These are phyloP conservation scores for Tulasnella sp. DNA, from an alignment of 768 basidiomycete species.

Conservation along the genomic window DNA sequence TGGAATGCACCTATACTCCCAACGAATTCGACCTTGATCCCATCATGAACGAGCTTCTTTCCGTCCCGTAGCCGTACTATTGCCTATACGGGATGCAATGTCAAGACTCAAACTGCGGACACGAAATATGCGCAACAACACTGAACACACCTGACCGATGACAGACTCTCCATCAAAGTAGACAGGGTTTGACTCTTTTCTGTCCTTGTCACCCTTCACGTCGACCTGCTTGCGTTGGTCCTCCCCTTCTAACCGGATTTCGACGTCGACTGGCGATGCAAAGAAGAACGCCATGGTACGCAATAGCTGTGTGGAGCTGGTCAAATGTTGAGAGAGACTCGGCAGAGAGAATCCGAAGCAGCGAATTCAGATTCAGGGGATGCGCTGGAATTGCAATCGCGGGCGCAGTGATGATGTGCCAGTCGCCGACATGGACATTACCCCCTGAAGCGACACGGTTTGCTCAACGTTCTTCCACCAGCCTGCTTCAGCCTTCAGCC, in stretches of 20 bases:
- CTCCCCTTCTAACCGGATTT: constrained; percentile 78
- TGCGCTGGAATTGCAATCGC: no score
- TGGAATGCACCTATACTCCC: constrained; percentile 80
- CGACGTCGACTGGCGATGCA: constrained; percentile 79
- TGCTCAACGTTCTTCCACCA: no score
- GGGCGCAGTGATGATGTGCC: no score
- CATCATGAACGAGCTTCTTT: constrained; percentile 89
- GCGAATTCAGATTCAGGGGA: no score
- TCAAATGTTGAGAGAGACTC: no score
- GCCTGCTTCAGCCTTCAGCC: no score
- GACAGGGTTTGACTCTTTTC: constrained; percentile 69
- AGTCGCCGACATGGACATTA: no score
- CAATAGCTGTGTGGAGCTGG: no score
- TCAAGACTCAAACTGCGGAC: no score
- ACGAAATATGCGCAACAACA: background rate
- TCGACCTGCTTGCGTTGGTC: constrained; percentile 83
- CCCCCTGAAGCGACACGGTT: no score
- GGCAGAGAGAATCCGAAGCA: no score
- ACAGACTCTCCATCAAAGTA: constrained; percentile 96
- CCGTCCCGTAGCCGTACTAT: constrained; percentile 85
- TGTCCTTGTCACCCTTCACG: constrained; percentile 81
- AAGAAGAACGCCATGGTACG: constrained; percentile 75
- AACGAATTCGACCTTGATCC: constrained; percentile 95
- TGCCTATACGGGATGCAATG: no score
- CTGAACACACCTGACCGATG: constrained; percentile 53